Conservation (phyloP, 352 stramenopile species). For the Pythium sukuiense region DNA sequence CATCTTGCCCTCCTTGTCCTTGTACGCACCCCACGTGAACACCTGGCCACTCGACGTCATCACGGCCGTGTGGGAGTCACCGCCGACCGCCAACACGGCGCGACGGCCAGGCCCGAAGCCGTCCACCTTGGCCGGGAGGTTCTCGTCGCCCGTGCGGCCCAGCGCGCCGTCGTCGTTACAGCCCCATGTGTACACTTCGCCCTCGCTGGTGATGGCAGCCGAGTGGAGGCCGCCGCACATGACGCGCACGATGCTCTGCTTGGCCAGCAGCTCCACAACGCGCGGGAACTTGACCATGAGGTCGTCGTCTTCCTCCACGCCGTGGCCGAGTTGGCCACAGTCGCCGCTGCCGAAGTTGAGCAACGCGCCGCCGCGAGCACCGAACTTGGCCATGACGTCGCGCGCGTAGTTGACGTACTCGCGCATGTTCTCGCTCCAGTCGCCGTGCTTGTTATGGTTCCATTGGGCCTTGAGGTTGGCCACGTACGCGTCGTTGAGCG, state of each 20-base stretch:
- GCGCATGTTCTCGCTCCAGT: constrained; percentile 76
- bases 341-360: constrained; percentile 92
- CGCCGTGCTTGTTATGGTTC: constrained; percentile 56
- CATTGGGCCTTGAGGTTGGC: constrained; percentile 60
- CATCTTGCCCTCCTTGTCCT: constrained; percentile 95
- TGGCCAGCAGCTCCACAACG: constrained; percentile 42
- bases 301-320: constrained; percentile 76
- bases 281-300: constrained; percentile 80
- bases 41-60: constrained; percentile 89
- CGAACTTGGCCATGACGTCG: constrained; percentile 63
- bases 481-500: constrained; percentile 73
- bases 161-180: constrained; percentile 92
- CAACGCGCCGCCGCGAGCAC: constrained; percentile 39
- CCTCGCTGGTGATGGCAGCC: constrained; percentile 80
- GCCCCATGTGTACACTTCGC: constrained; percentile 94
- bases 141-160: constrained; percentile 80
- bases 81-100: constrained; percentile 81
- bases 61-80: constrained; percentile 94
- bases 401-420: constrained; percentile 78
- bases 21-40: constrained; percentile 95
- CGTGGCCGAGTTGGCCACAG: constrained; percentile 91
- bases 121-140: constrained; percentile 59
- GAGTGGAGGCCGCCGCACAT: constrained; percentile 92
- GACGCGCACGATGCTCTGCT: constrained; percentile 62
- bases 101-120: constrained; percentile 51